phyloP scores from a whole-genome alignment of 163 green algal species.

The Scenedesmus sp. region DNA sequence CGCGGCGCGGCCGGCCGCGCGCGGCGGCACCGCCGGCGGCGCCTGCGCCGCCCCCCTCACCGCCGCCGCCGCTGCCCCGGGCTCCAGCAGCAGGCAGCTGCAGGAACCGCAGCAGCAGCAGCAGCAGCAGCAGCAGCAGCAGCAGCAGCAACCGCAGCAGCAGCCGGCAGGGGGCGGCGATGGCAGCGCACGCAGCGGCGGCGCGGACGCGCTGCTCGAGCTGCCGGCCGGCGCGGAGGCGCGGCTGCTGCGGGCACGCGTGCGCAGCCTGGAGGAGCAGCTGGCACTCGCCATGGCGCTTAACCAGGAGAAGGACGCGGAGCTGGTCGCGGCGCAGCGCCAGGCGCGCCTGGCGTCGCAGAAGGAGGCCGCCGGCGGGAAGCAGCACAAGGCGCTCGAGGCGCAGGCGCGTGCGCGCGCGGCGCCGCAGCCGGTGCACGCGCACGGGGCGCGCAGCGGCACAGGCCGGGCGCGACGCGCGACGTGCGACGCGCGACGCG shows the following conservation, averaged over 20 bases:
- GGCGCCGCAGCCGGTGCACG: not conserved
- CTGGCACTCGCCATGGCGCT: not conserved
- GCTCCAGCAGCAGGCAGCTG: not conserved
- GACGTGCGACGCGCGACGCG: too few species aligned
- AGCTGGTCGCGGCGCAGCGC: conserved; percentile 45
- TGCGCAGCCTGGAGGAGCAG: conserved; percentile 42
- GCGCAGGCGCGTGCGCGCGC: conserved; percentile 48
- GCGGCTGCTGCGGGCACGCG: conserved; percentile 24
- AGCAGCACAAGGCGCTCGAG: conserved; percentile 59
- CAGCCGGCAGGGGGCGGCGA: too few species aligned
- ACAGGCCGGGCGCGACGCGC: too few species aligned
- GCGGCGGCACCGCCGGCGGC: too few species aligned
- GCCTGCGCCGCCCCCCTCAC: too few species aligned
- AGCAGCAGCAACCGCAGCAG: too few species aligned
- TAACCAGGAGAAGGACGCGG: conserved; percentile 48
- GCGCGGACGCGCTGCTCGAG: not conserved
- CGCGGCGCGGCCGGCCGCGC: too few species aligned
- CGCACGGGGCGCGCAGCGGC: too few species aligned
- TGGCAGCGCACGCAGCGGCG: not conserved
- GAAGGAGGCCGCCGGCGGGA: conserved; percentile 53
- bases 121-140: conserved; percentile 22
- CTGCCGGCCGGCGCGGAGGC: not conserved
- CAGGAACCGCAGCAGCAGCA: not conserved
- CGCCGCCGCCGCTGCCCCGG: too few species aligned
- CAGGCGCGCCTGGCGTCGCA: conserved; percentile 53